A percentile compares a stretch with the other conserved stretches of the same genome.
Conservation (phyloP, 1,284 basidiomycete genomes). For the Earliella scabrosa region DNA sequence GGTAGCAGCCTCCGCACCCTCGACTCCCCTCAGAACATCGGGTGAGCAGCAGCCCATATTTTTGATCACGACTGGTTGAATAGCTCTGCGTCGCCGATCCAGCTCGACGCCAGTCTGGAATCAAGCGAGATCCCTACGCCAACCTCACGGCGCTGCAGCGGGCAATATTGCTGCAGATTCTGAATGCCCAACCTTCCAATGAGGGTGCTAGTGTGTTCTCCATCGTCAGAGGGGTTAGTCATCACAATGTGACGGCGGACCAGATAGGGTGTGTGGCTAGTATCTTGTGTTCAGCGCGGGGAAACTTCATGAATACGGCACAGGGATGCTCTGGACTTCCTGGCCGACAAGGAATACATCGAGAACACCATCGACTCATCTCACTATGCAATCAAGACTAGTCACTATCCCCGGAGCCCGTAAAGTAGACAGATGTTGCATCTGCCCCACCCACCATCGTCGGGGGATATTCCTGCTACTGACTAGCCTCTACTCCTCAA, state of each 20-base stretch:
- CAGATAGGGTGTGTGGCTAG: conserved; percentile 49
- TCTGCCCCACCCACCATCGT: too few relatives aligned
- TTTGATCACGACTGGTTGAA: too few relatives aligned
- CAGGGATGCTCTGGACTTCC: conserved; percentile 68
- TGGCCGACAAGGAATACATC: conserved; percentile 72
- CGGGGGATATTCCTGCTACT: too few relatives aligned
- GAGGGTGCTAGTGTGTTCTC: conserved; percentile 55
- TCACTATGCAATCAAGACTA: conserved; percentile 13
- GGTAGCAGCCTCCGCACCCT: neutral
- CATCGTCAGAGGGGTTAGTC: conserved; percentile 55
- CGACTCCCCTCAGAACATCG: conserved; percentile 4
- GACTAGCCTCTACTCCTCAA: too few relatives aligned
- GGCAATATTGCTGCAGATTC: conserved; percentile 66
- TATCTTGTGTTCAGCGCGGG: neutral
- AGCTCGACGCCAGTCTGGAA: conserved; percentile 10
- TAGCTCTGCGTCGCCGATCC: too few relatives aligned
- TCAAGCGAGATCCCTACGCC: conserved; percentile 49
- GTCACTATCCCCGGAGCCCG: conserved; percentile 11
- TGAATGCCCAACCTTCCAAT: conserved; percentile 30
- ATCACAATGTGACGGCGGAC: conserved; percentile 38
- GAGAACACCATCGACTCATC: conserved; percentile 64
- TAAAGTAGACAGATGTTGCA: too few relatives aligned
- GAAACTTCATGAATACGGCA: neutral
- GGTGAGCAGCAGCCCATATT: neutral
- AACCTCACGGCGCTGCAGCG: conserved; percentile 67